Evolutionary conservation across 768 basidiomycete genomes (phyloP), one percentile per base, ranked within the genome.

Genomic region (Pisolithus tinctorius): DNA sequence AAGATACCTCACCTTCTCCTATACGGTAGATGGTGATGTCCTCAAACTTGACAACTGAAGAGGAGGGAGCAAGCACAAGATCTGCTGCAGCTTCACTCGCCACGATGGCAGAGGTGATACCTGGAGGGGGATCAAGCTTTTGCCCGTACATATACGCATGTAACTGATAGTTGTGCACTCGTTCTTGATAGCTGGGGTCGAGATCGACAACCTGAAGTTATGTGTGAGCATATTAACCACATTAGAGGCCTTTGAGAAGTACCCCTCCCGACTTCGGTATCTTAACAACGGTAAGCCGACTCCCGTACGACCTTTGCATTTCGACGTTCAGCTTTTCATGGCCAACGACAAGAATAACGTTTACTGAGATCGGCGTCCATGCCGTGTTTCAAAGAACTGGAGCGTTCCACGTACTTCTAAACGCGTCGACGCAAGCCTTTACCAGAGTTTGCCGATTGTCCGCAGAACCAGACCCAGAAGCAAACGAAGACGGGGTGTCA

Each of bases 191-290:
- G 20, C 76, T 66, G 31, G 77, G 75, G 60, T 99, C 96, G 37
- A 93, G 74, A 55, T 97, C 95, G 41, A 95, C 93, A 10, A 91
- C 93, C 93, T 95, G 39, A 36, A 7, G 9, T 3, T 25, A 1
- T 23, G 11, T 20, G 34, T 59, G 13, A 62, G 55, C 34, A 34
- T 6, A 16, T 31, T 26, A 26, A 42, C 26, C 43, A 23, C 47
- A 30, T 4, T 29, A 1, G 30, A 37, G 30, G 37, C 27, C 27
- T 20, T 36, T 9, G 41, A 40, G 4, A 76, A 81, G 45, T 68
- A 96, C 94, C 47, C 96, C 96, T 57, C 93, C 91, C 8, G 93
- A 96, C 67, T 97, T 97, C 6, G 95, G 92, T 23, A 98, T 84
- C 62, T 96, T 94, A 60, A 98, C 81, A 30, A 97, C 88, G 6